These are phyloP conservation scores for Rutstroemia sp. DNA, from an alignment of 2,329 filamentous ascomycete genomes.

Conservation along the genomic window DNA sequence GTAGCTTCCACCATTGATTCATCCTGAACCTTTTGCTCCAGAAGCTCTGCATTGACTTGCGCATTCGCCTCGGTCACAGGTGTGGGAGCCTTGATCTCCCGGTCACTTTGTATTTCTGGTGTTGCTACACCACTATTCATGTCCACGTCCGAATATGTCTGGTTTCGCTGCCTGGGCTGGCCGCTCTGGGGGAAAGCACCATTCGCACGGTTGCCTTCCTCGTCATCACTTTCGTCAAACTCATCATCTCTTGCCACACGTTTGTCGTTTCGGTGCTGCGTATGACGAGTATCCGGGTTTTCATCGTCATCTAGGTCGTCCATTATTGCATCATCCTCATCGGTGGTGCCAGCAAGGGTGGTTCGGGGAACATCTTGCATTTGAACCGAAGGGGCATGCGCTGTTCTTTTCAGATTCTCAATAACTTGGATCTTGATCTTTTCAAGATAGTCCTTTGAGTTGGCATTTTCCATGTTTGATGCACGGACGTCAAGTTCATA, in stretches of 20 bases:
- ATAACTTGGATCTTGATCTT: conserved; percentile 75
- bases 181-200: conserved; percentile 50
- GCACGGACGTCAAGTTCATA: conserved; percentile 86
- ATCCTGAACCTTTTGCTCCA: conserved; percentile 26
- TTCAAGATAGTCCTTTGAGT: conserved; percentile 73
- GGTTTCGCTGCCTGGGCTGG: conserved; percentile 46
- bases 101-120: conserved; percentile 21
- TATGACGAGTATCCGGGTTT: conserved; percentile 76
- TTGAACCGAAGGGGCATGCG: conserved; percentile 82
- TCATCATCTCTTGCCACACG: conserved; percentile 70
- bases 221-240: conserved; percentile 82
- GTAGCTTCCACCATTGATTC: conserved; percentile 5
- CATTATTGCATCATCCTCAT: conserved; percentile 58
- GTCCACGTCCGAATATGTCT: conserved; percentile 45
- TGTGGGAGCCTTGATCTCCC: conserved; percentile 21
- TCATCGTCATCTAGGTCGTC: conserved; percentile 74
- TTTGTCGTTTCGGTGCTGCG: conserved; percentile 76
- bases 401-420: conserved; percentile 80
- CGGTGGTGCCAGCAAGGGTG: conserved; percentile 53
- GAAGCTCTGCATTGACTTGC: conserved; percentile 26
- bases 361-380: conserved; percentile 69
- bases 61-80: conserved; percentile 26
- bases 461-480: conserved; percentile 86
- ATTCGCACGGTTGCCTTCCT: conserved; percentile 67
- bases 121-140: conserved; percentile 43